Evolutionary conservation across 352 stramenopile genomes (phyloP), one percentile per base, ranked within the genome.

Genomic region (Pythium sp.): DNA sequence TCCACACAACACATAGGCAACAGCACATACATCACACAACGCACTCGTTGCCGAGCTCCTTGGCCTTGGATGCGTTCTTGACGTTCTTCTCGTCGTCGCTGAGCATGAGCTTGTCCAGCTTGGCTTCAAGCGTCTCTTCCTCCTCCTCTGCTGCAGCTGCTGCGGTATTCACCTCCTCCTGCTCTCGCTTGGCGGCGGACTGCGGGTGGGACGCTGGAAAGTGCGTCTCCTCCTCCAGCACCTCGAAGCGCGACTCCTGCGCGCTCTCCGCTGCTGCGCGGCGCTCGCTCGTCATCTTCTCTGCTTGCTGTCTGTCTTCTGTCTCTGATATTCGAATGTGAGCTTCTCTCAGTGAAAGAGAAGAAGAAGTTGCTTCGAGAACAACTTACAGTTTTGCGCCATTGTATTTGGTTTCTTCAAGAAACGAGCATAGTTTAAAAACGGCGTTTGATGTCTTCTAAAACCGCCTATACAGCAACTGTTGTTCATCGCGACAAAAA

Each of bases 221-320:
- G 72, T 95, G 87, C 64, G 86, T 93, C 79, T 92, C 81, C 68
- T 95, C 87, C 70, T 95, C 87, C 54, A 95, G 69, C 65, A 95
- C 86, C 72, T 95, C 86, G 66, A 95, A 95, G 64, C 87, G 82
- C 68, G 81, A 82, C 65, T 76, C 68, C 56, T 58, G 62, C 46
- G 59, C 26, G 28, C 24, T 11, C 51, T 41, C 62, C 30, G 46
- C 62, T 24, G 28, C 47, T 26, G 46, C 60, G 28, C 59, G 38
- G 43, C 20, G 59, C 62, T 68, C 24, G 38, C 63, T 62, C 26
- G 63, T 36, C 62, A 68, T 60, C 62, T 61, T 14, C 46, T 60
- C 18, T 30, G 11, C 36, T 38, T 24, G 20, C 15, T 30, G 5
- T 22, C 38, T 24, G 20, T 28, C 15, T 32, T 9, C 28, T 57